Percentiles rank a stretch among this genome's conserved stretches.
Evolutionary conservation across 257 asterid species (phyloP).

Genomic region (Scutellaria galericulata): DNA sequence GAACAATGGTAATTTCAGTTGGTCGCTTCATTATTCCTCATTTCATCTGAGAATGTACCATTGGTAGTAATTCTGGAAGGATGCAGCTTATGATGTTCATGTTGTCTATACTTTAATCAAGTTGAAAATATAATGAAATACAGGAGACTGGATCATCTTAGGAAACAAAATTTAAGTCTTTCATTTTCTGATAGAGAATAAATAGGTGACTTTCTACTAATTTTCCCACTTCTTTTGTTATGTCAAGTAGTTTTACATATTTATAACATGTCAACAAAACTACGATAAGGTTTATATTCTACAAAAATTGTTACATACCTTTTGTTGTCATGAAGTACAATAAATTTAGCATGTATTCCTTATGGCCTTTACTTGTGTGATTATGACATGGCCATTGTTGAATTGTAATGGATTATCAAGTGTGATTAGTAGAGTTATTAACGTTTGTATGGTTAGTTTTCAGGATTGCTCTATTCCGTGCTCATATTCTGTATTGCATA

Average conservation of each 20-base stretch:
- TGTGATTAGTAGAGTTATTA: not conserved
- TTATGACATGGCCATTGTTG: not conserved
- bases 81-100: not conserved
- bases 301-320: not conserved
- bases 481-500: conserved; percentile 6
- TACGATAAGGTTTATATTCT: too few relatives aligned
- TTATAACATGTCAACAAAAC: too few relatives aligned
- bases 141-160: not conserved
- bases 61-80: not conserved
- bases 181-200: too few relatives aligned
- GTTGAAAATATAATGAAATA: not conserved
- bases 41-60: not conserved
- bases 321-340: not conserved
- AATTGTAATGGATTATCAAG: not conserved
- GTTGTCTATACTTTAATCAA: not conserved
- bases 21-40: not conserved
- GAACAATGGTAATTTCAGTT: not conserved
- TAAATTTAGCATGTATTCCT: not conserved
- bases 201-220: too few relatives aligned
- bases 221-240: too few relatives aligned
- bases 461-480: not conserved
- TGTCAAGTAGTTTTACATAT: too few relatives aligned
- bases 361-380: not conserved
- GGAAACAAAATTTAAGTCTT: too few relatives aligned
- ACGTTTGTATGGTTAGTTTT: not conserved